Evolutionary conservation across 805 yeast genomes (phyloP).

Genomic region (Lachancea sp.): DNA sequence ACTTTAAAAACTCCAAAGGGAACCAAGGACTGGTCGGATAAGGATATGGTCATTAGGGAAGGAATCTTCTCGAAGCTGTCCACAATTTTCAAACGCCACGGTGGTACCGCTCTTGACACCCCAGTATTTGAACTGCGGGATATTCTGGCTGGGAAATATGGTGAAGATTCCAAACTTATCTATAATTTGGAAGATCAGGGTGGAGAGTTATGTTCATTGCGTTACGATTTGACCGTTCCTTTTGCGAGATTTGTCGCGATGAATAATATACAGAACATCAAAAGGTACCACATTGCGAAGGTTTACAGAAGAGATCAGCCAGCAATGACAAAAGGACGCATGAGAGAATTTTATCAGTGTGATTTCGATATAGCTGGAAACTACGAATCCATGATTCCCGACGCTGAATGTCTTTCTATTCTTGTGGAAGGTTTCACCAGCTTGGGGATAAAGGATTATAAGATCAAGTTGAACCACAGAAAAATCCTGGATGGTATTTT

Average conservation of each 20-base stretch:
- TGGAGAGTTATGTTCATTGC: constrained; percentile 90
- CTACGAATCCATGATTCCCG: constrained; percentile 94
- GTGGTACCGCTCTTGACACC: constrained; percentile 97
- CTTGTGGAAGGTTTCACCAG: constrained; percentile 78
- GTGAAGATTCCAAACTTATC: constrained; percentile 95
- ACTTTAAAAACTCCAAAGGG: constrained; percentile 94
- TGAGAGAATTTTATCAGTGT: constrained; percentile 99
- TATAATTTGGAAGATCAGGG: constrained; percentile 98
- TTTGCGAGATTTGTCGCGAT: constrained; percentile 96
- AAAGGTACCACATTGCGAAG: constrained; percentile 95
- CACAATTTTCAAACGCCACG: constrained; percentile 82
- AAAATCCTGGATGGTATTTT: constrained; percentile 94
- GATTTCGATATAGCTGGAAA: constrained; percentile 95
- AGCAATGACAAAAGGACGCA: constrained; percentile 99
- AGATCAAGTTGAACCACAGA: constrained; percentile 89
- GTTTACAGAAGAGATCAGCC: constrained; percentile 99
- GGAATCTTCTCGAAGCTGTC: constrained; percentile 74
- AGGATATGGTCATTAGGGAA: constrained; percentile 92
- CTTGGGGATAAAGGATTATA: constrained; percentile 83
- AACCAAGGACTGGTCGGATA: constrained; percentile 97
- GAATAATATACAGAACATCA: constrained; percentile 84
- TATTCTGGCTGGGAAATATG: constrained; percentile 93
- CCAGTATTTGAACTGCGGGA: constrained; percentile 97
- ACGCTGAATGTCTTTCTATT: constrained; percentile 78
- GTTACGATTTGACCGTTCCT: constrained; percentile 97